Evolutionary conservation across 2,329 filamentous ascomycete genomes (phyloP).

Genomic region (Fusarium protoensiforme): DNA sequence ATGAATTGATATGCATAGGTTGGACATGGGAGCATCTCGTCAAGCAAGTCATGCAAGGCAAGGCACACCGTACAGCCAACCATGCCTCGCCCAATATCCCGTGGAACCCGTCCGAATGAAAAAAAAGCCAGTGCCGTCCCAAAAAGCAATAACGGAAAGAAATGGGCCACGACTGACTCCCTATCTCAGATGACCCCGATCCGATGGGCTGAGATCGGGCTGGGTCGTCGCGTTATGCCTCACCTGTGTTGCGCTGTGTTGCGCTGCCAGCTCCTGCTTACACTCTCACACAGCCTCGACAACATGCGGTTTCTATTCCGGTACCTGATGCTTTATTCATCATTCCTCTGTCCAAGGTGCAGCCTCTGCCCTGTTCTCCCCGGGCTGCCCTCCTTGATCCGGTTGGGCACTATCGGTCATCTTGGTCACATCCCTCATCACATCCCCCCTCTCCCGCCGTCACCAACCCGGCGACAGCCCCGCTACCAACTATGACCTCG

Average conservation of each 20-base stretch:
- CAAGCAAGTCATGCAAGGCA: constrained; percentile 16
- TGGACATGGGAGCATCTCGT: constrained; percentile 26
- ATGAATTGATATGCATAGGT: constrained; percentile 32
- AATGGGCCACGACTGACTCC: not conserved
- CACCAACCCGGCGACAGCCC: constrained; percentile 33
- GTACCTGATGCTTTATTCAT: not conserved
- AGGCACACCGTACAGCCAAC: constrained; percentile 11
- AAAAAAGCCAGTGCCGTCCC: constrained; percentile 3
- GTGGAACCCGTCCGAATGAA: constrained; percentile 14
- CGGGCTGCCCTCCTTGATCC: constrained; percentile 12
- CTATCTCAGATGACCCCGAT: constrained; percentile 33
- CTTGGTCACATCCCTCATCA: constrained; percentile 34
- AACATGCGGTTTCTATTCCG: constrained; percentile 27
- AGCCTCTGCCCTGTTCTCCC: not conserved
- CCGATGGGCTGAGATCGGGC: constrained; percentile 27
- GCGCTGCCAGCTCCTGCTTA: constrained; percentile 2
- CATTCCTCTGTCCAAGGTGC: constrained; percentile 13
- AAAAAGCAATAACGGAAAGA: not conserved
- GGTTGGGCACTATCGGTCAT: constrained; percentile 22
- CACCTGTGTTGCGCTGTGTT: not conserved
- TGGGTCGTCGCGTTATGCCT: constrained; percentile 25
- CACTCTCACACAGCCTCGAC: constrained; percentile 12
- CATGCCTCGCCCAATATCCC: not conserved
- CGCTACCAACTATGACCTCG: constrained; percentile 38
- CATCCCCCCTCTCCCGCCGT: constrained; percentile 25